Percentiles rank a stretch among this genome's conserved stretches.
phyloP scores from a whole-genome alignment of 2,329 filamentous ascomycete species.

The Tothia fuscella region DNA sequence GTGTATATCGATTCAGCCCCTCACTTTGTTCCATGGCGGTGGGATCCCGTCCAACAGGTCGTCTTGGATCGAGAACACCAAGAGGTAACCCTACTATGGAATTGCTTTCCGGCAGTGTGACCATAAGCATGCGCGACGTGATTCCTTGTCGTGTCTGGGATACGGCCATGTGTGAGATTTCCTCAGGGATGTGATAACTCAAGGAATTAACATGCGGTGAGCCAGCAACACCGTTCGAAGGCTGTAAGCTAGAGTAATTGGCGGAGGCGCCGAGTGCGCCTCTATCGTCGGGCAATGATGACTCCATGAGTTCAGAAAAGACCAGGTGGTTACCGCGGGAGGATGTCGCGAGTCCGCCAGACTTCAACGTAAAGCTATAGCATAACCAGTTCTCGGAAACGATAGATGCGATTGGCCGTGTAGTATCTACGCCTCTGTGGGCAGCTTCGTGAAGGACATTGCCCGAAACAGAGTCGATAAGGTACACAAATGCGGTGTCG shows the following conservation, averaged over 20 bases:
- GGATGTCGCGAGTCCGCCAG: conserved; percentile 28
- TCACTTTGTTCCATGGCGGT: conserved; percentile 71
- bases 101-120: conserved; percentile 60
- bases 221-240: conserved; percentile 44
- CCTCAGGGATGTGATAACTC: conserved; percentile 66
- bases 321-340: conserved; percentile 79
- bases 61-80: conserved; percentile 67
- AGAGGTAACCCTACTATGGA: conserved; percentile 72
- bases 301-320: conserved; percentile 84
- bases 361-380: conserved; percentile 59
- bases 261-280: conserved; percentile 57
- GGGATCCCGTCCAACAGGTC: conserved; percentile 74
- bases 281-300: conserved; percentile 68
- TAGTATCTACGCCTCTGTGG: conserved; percentile 62
- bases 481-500: conserved; percentile 56
- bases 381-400: conserved; percentile 93
- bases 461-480: conserved; percentile 80
- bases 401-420: conserved; percentile 61
- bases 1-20: conserved; percentile 64
- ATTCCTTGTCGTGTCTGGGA: conserved; percentile 90
- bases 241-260: conserved; percentile 69
- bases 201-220: conserved; percentile 69
- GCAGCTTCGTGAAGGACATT: conserved; percentile 60
- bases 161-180: conserved; percentile 69
- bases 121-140: conserved; percentile 68